Evolutionary conservation across 2,329 filamentous ascomycete species (phyloP), one percentile per base, ranked within the genome.

Genomic region (Macrophomina tecta): DNA sequence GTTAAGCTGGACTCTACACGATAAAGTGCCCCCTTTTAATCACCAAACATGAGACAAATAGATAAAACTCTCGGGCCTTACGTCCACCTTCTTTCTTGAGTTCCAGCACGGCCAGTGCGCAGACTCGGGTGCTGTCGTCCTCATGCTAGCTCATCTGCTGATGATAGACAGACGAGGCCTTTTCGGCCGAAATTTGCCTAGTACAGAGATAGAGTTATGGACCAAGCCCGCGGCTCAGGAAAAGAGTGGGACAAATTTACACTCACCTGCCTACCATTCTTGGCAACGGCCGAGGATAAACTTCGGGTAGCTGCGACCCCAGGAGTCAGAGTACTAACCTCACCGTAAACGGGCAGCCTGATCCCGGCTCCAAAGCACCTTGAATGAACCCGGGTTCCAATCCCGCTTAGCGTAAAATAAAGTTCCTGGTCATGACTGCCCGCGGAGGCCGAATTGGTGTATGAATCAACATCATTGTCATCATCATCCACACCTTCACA

Each of bases 261-360:
- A 51, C 18, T 23, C 28, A 9, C 48, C 23, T 30, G 16, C 48
- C 11, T 51, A 32, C 2, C 2, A 16, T 12, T 12, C 48, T 51
- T 51, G 23, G 48, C 48, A 28, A n/a, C 48, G 48, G 48, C 48
- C 18, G 48, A 51, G 48, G 48, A 51, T 11, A 30, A 51, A 51
- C 48, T 32, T 18, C 18, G 18, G 18, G 18, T 18, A 18, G 1
- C 18, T 18, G 18, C 18, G 18, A 18, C 18, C 18, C 18, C 18
- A 18, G 18, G 18, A 18, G 18, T 18, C 18, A 18, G 48, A n/a
- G 48, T 51, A 51, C 48, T 51, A 51, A 18, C 18, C 28, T 0
- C 4, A 3, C 16, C 23, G 16, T 51, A 51, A 32, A 51, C 45
- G 5, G n/a, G 1, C 3, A 23, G 5, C n/a, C 45, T 18, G 11